Percentiles rank a stretch among this genome's conserved stretches.
These are phyloP conservation scores for Phanerodontia chrysosporium DNA, from an alignment of 768 basidiomycete genomes.

Conservation along the genomic window DNA sequence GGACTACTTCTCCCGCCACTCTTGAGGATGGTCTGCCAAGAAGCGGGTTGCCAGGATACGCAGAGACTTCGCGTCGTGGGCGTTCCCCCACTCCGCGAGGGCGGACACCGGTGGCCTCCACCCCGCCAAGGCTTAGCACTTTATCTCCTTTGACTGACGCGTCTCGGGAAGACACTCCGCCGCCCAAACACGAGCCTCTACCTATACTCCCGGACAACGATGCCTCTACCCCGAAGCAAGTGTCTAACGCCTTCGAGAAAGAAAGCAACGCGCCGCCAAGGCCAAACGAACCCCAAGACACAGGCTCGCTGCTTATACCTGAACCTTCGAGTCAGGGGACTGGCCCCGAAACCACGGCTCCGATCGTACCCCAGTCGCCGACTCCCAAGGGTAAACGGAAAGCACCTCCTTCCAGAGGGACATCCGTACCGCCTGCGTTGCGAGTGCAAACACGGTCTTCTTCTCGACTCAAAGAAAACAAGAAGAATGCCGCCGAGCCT, in stretches of 20 bases:
- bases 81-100: background rate
- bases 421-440: background rate
- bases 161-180: background rate
- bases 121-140: background rate
- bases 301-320: background rate
- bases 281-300: background rate
- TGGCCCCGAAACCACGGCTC: background rate
- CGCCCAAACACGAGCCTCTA: background rate
- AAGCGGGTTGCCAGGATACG: background rate
- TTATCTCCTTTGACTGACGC: background rate
- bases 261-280: background rate
- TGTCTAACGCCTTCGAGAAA: background rate
- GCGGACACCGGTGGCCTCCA: background rate
- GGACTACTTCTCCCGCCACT: background rate
- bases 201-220: background rate
- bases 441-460: constrained; percentile 9
- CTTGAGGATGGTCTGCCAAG: background rate
- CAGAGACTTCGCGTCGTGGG: background rate
- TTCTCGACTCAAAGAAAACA: constrained; percentile 13
- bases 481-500: constrained; percentile 11
- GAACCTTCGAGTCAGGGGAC: no score
- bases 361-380: background rate
- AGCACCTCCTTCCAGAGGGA: background rate
- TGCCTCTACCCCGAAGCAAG: background rate
- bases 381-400: background rate